Conservation (phyloP, 1,284 basidiomycete genomes). For the Tremellales sp. region DNA sequence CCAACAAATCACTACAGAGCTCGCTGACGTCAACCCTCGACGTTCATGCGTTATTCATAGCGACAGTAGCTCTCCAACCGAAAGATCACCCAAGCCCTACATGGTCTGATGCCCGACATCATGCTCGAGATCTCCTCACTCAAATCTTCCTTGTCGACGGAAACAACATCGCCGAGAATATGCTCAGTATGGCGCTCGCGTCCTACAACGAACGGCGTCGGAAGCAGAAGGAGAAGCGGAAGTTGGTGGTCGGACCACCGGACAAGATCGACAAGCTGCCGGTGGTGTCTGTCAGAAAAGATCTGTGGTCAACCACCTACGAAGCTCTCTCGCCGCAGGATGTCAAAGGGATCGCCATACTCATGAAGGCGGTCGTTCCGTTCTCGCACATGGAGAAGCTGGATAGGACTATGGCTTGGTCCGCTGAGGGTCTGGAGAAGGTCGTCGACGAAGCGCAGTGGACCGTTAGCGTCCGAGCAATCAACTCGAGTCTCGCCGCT, state of each 20-base stretch:
- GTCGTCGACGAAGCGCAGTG: constrained; percentile 40
- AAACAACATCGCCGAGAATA: constrained; percentile 29
- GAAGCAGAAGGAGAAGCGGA: constrained; percentile 12
- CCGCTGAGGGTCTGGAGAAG: constrained; percentile 30
- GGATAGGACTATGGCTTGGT: constrained; percentile 41
- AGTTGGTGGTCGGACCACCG: constrained; percentile 15
- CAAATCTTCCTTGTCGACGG: constrained; percentile 47
- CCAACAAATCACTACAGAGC: constrained; percentile 3
- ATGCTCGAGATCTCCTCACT: constrained; percentile 43
- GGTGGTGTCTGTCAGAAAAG: constrained; percentile 50
- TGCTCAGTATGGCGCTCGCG: constrained; percentile 31
- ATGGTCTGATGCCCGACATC: constrained; percentile 34
- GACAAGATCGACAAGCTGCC: constrained; percentile 26
- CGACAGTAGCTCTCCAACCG: constrained; percentile 59
- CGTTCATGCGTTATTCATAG: constrained; percentile 52
- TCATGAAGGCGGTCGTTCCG: constrained; percentile 59
- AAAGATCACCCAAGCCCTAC: constrained; percentile 33
- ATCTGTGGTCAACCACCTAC: constrained; percentile 68
- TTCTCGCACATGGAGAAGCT: constrained; percentile 66
- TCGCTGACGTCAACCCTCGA: constrained; percentile 37
- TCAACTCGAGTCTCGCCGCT: constrained; percentile 59
- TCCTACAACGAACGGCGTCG: constrained; percentile 27
- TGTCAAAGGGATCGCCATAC: constrained; percentile 55
- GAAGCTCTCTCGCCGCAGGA: constrained; percentile 59
- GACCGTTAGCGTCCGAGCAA: constrained; percentile 37